Percentiles rank a stretch among this genome's conserved stretches.
Conservation (phyloP, 2,329 filamentous ascomycete species). For the Phyllosticta citriasiana region DNA sequence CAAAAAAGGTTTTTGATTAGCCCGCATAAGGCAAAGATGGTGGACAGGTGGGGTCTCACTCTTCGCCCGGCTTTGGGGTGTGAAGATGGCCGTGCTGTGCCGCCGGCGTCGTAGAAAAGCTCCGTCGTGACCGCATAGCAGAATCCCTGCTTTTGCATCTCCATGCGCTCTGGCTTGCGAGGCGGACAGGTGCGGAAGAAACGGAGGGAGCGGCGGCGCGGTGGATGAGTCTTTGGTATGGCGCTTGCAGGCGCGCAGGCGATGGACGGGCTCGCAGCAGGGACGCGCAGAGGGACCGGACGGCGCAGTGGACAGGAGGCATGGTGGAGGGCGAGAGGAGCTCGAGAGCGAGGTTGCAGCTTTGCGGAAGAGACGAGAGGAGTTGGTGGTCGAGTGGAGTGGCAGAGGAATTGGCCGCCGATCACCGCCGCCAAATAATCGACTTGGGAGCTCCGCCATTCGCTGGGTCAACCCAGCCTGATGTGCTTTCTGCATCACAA, state of each 20-base stretch:
- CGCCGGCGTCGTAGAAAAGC: conserved; percentile 56
- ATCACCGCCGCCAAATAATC: conserved; percentile 6
- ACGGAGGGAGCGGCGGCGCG: not conserved
- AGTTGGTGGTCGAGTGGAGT: not conserved
- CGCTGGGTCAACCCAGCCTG: conserved; percentile 5
- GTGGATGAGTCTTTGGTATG: conserved; percentile 4
- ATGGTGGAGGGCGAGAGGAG: not conserved
- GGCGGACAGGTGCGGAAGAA: not conserved
- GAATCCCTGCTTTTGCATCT: not conserved
- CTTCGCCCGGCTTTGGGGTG: conserved; percentile 80
- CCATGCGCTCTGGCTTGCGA: not conserved
- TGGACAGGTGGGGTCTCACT: conserved; percentile 47
- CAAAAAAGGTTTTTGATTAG: not conserved
- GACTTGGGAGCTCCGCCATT: conserved; percentile 7
- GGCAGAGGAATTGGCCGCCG: conserved; percentile 1
- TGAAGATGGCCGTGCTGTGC: conserved; percentile 68
- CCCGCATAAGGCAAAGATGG: not conserved
- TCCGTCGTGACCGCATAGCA: conserved; percentile 24
- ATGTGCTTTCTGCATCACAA: not conserved
- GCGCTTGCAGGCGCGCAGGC: not conserved
- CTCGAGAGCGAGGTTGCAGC: not conserved
- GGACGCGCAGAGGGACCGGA: not conserved
- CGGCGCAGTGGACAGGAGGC: conserved; percentile 1
- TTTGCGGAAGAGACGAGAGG: conserved; percentile 3
- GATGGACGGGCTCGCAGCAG: not conserved